These are phyloP conservation scores for Verbena officinalis DNA, from an alignment of 257 asterid genomes.

Conservation along the genomic window DNA sequence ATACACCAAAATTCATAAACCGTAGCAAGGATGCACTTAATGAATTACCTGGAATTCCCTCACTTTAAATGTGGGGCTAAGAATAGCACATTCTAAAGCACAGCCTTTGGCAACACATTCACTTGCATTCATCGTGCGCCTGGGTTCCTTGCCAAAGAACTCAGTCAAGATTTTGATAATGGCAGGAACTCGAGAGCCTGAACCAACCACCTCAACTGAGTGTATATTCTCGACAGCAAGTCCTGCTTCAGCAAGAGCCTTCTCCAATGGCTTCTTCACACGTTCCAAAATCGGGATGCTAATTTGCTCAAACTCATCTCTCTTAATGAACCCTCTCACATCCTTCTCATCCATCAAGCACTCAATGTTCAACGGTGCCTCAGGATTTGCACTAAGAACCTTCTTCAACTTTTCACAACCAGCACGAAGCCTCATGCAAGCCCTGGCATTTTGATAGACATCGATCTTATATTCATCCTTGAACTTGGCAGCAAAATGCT, in stretches of 20 bases:
- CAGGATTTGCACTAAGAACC: conserved; percentile 91
- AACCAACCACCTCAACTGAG: conserved; percentile 91
- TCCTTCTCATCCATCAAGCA: conserved; percentile 97
- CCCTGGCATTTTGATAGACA: conserved; percentile 85
- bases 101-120: conserved; percentile 96
- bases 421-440: conserved; percentile 93
- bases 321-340: conserved; percentile 85
- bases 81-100: conserved; percentile 90
- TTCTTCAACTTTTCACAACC: conserved; percentile 88
- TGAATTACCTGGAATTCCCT: conserved; percentile 50
- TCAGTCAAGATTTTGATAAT: conserved; percentile 76
- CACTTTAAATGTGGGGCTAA: conserved; percentile 93
- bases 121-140: conserved; percentile 98
- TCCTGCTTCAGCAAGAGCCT: conserved; percentile 88
- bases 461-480: conserved; percentile 94
- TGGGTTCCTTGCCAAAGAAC: conserved; percentile 88
- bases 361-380: conserved; percentile 91
- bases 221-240: conserved; percentile 61
- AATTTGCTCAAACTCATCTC: conserved; percentile 90
- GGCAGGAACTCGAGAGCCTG: conserved; percentile 96
- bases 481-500: conserved; percentile 87
- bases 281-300: conserved; percentile 86
- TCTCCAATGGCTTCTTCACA: conserved; percentile 88
- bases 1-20: no score
- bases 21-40: no score